A percentile compares a stretch with the other conserved stretches of the same genome.
These are phyloP conservation scores for Teunomyces atbi DNA, from an alignment of 805 yeast species.

Conservation along the genomic window DNA sequence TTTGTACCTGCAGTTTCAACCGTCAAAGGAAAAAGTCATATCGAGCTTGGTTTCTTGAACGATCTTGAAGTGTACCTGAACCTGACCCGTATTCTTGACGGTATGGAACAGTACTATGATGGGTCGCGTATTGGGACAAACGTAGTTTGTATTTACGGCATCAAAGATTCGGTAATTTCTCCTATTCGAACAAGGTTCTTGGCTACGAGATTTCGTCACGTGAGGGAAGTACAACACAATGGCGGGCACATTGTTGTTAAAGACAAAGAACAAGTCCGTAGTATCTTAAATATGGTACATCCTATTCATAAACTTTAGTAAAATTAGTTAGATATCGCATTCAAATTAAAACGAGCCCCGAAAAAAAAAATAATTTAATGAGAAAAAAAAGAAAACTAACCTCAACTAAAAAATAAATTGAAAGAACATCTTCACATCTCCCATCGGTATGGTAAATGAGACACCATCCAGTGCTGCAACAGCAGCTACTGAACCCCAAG, in stretches of 20 bases:
- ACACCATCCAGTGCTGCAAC: neutral
- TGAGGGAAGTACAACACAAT: slow-evolving; percentile 24
- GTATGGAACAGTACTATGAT: neutral
- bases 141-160: slow-evolving; percentile 29
- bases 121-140: slow-evolving; percentile 17
- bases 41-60: slow-evolving; percentile 16
- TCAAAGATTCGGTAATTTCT: slow-evolving; percentile 33
- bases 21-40: slow-evolving; percentile 5
- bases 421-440: no score
- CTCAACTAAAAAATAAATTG: no score
- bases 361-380: neutral
- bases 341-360: neutral
- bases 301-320: neutral
- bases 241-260: slow-evolving; percentile 37
- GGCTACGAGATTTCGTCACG: slow-evolving; percentile 16
- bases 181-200: slow-evolving; percentile 27
- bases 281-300: neutral
- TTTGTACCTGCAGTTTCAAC: slow-evolving; percentile 33
- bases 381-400: no score
- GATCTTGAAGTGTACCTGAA: slow-evolving; percentile 21
- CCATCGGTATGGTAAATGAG: neutral
- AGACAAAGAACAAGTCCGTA: slow-evolving; percentile 16
- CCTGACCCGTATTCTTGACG: neutral
- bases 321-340: neutral
- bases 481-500: neutral